Base-by-base conservation (phyloP, 345 rosid genomes). In the Arabidopsis arenosa region DNA sequence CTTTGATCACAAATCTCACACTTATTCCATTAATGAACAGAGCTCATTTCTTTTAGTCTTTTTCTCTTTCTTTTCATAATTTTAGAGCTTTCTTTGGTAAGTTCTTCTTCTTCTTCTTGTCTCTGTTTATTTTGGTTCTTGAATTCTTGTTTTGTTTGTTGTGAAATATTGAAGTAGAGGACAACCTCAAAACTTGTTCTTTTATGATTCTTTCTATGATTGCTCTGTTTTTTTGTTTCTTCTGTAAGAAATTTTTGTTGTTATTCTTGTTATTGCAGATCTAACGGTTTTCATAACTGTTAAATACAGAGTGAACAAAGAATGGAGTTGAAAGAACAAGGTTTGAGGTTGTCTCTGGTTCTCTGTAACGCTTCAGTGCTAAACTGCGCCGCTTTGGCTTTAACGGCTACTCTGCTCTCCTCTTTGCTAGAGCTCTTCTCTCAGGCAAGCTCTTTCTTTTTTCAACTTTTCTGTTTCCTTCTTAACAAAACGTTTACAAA, bases 321-420 rank as follows among this genome's bases (percentile, higher is more conserved):
- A 63, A 77, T 77, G 80, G 80, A 71, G 73, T 18, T 7, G 47
- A 63, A 57, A 58, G 26, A 70, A 64, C 32, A 63, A 37, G 67
- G 76, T 48, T 6, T 47, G 39, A 70, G 72, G 76, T 64, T 40
- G 62, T 71, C 76, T 26, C 4, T 56, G 54, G 66, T 40, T 21
- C 37, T 55, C 15, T 36, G 8, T 36, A 45, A 57, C 67, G 48
- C 13, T 4, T 56, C 67, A 1, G 32, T 64, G 81, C 80, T 88
- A 80, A 83, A 85, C 53, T 84, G 79, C 89, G 87, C 93, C 45
- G 81, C 63, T 35, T 89, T 81, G 36, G 80, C 89, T 12, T 62
- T 83, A 7, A 72, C 76, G 15, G 32, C 84, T 52, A 54, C 81
- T 68, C 35, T 89, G 13, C 64, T 86, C 35, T 79, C 86, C 4